Base-by-base conservation (phyloP, 2,329 filamentous ascomycete species). In the Diaporthe citri region DNA sequence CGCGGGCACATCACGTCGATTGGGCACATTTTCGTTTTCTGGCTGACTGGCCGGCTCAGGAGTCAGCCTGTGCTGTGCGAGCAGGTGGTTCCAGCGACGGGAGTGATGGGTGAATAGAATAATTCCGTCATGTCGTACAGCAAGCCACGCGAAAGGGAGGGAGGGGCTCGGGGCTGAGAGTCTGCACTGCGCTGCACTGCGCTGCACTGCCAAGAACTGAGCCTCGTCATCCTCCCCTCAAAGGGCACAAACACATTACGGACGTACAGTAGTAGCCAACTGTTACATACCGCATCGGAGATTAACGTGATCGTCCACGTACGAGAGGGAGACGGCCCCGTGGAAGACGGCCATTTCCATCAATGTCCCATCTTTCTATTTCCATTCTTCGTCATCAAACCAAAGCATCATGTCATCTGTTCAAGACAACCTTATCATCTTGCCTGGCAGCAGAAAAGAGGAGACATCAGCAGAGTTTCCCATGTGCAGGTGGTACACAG, bases 131-230 rank as follows among this genome's bases (percentile, higher is more conserved):
- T 41, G 64, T 55, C 34, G 48, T 13, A 69, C 64, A 51, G 31
- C 62, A 69, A 36, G 46, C 46, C 62, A 67, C 62, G 62, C 60
- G 60, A 13, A 43, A 3, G 25, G 48, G 20, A 22, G 36, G 48
- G 60, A 34, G 43, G 34, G 46, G 46, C 31, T 3, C n/a, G 46
- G 64, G 64, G 64, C 64, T 67, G 46, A 51, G 46, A 39, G 60
- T 34, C 64, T 67, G 62, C 62, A 28, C 62, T 67, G 62, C 43
- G 46, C 62, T 57, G 73, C 71, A 70, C 43, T 70, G 74, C 74
- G 46, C 62, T 57, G 73, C 71, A 70, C 43, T 70, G 74, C 74
- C 74, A 75, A 75, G 74, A 64, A 71, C 71, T 74, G 56, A 74
- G 74, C 74, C 74, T 75, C 74, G 74, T 75, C 74, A 75, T 70